Percentiles rank a stretch among this genome's conserved stretches.
Evolutionary conservation across 345 rosid genomes (phyloP).

Genomic region (Eutrema japonicum): DNA sequence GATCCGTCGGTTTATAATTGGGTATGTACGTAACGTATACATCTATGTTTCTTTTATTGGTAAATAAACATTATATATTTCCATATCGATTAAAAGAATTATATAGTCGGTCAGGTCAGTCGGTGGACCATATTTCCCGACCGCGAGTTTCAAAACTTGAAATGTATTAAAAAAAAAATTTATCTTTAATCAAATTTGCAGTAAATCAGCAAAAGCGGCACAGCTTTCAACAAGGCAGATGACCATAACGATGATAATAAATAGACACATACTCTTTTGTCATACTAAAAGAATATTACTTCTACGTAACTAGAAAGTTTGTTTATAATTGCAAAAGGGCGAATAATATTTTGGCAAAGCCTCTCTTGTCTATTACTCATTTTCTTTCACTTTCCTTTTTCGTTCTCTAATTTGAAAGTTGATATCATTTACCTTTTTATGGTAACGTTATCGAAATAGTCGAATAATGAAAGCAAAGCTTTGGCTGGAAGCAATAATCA

Average conservation of each 20-base stretch:
- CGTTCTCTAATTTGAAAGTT: neutral
- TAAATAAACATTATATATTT: neutral
- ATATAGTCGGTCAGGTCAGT: slow-evolving; percentile 14
- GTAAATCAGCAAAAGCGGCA: slow-evolving; percentile 37
- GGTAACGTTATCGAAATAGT: slow-evolving; percentile 12
- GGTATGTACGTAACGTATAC: neutral
- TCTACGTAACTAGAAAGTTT: slow-evolving; percentile 10
- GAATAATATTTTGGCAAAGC: neutral
- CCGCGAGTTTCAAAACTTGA: neutral
- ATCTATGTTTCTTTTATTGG: neutral
- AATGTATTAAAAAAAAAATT: neutral
- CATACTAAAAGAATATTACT: neutral
- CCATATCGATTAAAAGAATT: neutral
- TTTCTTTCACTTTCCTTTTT: neutral
- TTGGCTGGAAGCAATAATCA: slow-evolving; percentile 55
- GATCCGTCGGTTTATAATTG: too few relatives aligned
- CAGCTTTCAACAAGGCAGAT: slow-evolving; percentile 28
- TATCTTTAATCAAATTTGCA: slow-evolving; percentile 24
- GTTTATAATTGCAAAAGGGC: neutral
- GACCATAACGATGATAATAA: slow-evolving; percentile 6
- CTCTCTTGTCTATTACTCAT: slow-evolving; percentile 20
- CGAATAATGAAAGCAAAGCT: slow-evolving; percentile 46
- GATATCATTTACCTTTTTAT: slow-evolving; percentile 7
- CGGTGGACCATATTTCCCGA: slow-evolving; percentile 25
- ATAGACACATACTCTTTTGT: neutral